Percentiles rank a stretch among this genome's conserved stretches.
These are phyloP conservation scores for Gastrolobium villosum DNA, from an alignment of 306 rosid genomes.

Conservation along the genomic window DNA sequence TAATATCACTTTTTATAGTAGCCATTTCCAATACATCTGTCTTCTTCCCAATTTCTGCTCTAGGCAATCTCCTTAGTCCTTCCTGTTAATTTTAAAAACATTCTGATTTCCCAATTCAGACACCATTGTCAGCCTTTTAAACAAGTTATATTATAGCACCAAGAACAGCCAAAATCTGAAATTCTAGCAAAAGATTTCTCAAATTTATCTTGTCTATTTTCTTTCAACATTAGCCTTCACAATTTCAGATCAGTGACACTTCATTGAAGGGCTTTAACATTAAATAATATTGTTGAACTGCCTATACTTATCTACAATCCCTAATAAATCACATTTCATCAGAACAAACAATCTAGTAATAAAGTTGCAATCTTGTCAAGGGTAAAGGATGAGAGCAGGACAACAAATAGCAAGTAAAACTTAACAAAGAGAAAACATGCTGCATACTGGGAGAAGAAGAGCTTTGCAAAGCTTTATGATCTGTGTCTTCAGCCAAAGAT, in stretches of 20 bases:
- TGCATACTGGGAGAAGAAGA: conserved; percentile 58
- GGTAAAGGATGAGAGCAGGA: conserved; percentile 40
- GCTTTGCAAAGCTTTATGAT: conserved; percentile 51
- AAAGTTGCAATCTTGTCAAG: conserved; percentile 28
- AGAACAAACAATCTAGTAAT: conserved; percentile 24
- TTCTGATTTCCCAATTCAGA: neutral
- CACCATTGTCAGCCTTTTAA: neutral
- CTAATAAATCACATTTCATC: conserved; percentile 17
- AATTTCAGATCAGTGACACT: conserved; percentile 1
- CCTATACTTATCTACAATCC: conserved; percentile 3
- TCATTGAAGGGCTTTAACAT: conserved; percentile 7
- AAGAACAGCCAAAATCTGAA: neutral
- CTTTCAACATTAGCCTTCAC: conserved; percentile 6
- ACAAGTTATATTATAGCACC: neutral
- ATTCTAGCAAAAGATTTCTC: neutral
- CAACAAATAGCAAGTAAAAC: conserved; percentile 38
- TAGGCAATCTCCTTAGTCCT: neutral
- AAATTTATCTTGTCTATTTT: neutral
- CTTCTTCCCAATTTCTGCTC: neutral
- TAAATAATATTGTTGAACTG: conserved; percentile 20
- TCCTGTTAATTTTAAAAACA: neutral
- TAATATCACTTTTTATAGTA: neutral
- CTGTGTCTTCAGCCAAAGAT: conserved; percentile 56
- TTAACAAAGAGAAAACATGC: conserved; percentile 18
- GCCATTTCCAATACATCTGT: conserved; percentile 8